Base-by-base conservation (phyloP, 768 basidiomycete species). In the Gloeostereum incarnatum region DNA sequence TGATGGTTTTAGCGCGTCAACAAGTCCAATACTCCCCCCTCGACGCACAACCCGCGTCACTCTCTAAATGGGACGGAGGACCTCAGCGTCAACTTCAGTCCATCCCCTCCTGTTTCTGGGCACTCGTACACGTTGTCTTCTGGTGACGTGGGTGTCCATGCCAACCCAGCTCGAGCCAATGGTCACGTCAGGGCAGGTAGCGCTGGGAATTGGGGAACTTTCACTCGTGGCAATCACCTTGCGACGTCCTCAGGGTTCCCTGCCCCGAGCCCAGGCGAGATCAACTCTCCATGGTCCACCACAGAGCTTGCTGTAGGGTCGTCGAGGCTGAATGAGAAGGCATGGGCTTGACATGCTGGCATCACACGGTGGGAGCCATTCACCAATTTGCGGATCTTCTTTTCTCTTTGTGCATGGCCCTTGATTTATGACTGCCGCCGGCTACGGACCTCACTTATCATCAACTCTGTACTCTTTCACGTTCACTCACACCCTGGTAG, bases 111-210 rank as follows among this genome's bases (percentile, higher is more conserved):
- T 47, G 39, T 10, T 38, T 64, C 67, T 19, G 68, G 68, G 16
- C 61, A 68, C 49, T 52, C 68, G 18, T 66, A 65, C 46, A 49
- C 59, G 8, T 50, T 73, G 38, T 60, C 69, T 14, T 66, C 63
- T 29, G 66, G 59, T 36, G 71, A 65, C 45, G n/a, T n/a, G n/a
- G 61, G 50, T 27, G 37, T 44, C 32, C 60, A 54, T 47, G 56
- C 62, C 31, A 55, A 40, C 35, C 48, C 50, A 27, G 47, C 64
- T 14, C 73, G 82, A 40, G 62, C 64, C 20, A 75, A 66, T 39
- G 79, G 81, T 25, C 84, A 88, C 51, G 74, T 75, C 42, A 78
- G 85, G 44, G 75, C 82, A 31, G 85, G 85, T 32, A 87, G 84
- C 55, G 81, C 80, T 19, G 83, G 83, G 22, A 87, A 85, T 53